phyloP scores from a whole-genome alignment of 495 filamentous ascomycete species.

The Delitschia confertaspora region DNA sequence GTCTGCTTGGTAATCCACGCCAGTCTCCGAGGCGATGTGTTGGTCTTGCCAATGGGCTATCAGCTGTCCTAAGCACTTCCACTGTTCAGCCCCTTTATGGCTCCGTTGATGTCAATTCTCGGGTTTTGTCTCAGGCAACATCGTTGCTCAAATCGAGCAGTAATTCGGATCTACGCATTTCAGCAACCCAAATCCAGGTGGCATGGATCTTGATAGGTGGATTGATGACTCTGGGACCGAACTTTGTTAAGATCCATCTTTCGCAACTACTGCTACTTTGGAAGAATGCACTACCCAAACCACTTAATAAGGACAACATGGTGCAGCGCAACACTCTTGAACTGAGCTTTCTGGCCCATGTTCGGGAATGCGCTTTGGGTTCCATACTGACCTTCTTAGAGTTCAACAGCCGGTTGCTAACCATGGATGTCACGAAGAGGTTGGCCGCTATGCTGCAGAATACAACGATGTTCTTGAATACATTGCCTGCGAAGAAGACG shows the following conservation, averaged over 20 bases:
- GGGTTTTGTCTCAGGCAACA: slow-evolving; percentile 83
- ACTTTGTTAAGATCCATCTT: slow-evolving; percentile 97
- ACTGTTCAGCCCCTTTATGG: slow-evolving; percentile 83
- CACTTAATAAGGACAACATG: slow-evolving; percentile 81
- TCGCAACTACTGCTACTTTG: slow-evolving; percentile 92
- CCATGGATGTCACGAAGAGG: slow-evolving; percentile 87
- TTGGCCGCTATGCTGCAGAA: slow-evolving; percentile 94
- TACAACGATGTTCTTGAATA: slow-evolving; percentile 77
- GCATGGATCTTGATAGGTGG: slow-evolving; percentile 97
- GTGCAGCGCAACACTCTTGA: slow-evolving; percentile 73
- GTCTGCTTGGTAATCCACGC: slow-evolving; percentile 61
- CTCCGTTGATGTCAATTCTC: slow-evolving; percentile 88
- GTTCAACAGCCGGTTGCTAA: slow-evolving; percentile 86
- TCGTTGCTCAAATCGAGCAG: slow-evolving; percentile 88
- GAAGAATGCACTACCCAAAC: slow-evolving; percentile 94
- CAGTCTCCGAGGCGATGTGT: slow-evolving; percentile 78
- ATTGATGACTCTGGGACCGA: slow-evolving; percentile 90
- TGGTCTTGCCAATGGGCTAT: slow-evolving; percentile 87
- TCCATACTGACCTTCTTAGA: slow-evolving; percentile 87
- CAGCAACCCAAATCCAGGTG: slow-evolving; percentile 91
- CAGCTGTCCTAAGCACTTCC: slow-evolving; percentile 83
- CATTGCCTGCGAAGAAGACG: slow-evolving; percentile 71
- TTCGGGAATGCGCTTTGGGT: slow-evolving; percentile 88
- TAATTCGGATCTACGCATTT: slow-evolving; percentile 81
- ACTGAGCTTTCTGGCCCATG: slow-evolving; percentile 85